Evolutionary conservation across 2,329 filamentous ascomycete species (phyloP), one percentile per base, ranked within the genome.

Genomic region (Arthrobotrys entomopaga): DNA sequence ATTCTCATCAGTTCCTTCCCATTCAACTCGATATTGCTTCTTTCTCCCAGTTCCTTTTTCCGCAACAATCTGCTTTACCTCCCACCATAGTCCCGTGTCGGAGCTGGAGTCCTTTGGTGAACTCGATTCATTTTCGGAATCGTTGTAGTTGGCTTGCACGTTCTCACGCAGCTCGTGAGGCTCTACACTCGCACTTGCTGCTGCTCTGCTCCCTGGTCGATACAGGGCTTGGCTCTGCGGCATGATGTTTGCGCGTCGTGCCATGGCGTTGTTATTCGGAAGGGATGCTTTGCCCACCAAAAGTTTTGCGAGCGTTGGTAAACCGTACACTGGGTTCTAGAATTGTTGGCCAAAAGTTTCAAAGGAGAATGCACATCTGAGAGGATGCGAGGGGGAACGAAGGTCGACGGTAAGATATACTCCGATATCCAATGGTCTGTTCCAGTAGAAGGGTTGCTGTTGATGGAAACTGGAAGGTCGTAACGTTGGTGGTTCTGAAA

Each of bases 141-240:
- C 43, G 40, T 66, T 40, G 34, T 66, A 66, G 16, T 50, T 34
- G 1, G 58, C 48, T 3, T 48, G 38, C 2, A 40, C 38, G 20
- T 54, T 61, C 11, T 22, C 38, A 11, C 65, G 20, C n/a, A 69
- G n/a, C 5, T 69, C 29, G 40, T 60, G 65, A 1, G 64, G 64
- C 42, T 61, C 57, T 60, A 56, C 40, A 13, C 13, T 15, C 2
- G 46, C n/a, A n/a, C 19, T 42, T 38, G 24, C 42, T 20, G 42
- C 26, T 5, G 24, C 22, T 11, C 15, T 20, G 16, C 38, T 16
- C 15, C 42, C 38, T 15, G 65, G 65, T 16, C 52, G 22, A 50
- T 64, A 70, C 7, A 57, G 65, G 16, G 65, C 65, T 60, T 64
- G 65, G 43, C 65, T 70, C 10, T 70, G 65, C 1, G 50, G 65